Evolutionary conservation across 768 basidiomycete species (phyloP).

Genomic region (Tricholoma furcatifolium): DNA sequence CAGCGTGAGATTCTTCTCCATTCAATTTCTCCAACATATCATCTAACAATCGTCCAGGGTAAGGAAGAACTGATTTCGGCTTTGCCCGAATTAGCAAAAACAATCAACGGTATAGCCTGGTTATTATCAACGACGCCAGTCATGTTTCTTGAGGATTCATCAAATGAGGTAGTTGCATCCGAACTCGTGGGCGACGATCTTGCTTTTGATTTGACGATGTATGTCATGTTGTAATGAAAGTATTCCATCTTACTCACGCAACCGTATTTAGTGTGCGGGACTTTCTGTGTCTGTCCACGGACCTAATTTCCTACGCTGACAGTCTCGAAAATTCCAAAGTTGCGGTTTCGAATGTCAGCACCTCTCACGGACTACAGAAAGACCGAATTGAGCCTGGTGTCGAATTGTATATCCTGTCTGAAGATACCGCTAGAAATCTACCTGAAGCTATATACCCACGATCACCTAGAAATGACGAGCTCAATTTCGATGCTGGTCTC

Average conservation of each 20-base stretch:
- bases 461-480: no score
- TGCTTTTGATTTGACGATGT: constrained; percentile 17
- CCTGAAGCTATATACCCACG: no score
- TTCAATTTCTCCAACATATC: background rate
- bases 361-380: background rate
- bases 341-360: background rate
- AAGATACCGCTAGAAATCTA: no score
- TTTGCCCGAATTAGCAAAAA: constrained; percentile 16
- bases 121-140: constrained; percentile 12
- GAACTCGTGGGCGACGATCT: constrained; percentile 4
- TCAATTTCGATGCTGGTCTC: no score
- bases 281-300: constrained; percentile 11
- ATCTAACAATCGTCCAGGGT: constrained; percentile 7
- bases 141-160: constrained; percentile 10
- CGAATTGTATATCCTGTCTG: no score
- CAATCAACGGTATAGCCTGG: constrained; percentile 18
- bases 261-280: constrained; percentile 8
- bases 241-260: background rate
- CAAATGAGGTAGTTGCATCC: constrained; percentile 5
- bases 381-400: no score
- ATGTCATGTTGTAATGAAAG: background rate
- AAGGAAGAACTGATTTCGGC: constrained; percentile 20
- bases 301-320: constrained; percentile 2
- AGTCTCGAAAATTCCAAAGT: background rate
- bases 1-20: constrained; percentile 6